phyloP scores from a whole-genome alignment of 2,329 filamentous ascomycete genomes.

The Apiospora koreana region DNA sequence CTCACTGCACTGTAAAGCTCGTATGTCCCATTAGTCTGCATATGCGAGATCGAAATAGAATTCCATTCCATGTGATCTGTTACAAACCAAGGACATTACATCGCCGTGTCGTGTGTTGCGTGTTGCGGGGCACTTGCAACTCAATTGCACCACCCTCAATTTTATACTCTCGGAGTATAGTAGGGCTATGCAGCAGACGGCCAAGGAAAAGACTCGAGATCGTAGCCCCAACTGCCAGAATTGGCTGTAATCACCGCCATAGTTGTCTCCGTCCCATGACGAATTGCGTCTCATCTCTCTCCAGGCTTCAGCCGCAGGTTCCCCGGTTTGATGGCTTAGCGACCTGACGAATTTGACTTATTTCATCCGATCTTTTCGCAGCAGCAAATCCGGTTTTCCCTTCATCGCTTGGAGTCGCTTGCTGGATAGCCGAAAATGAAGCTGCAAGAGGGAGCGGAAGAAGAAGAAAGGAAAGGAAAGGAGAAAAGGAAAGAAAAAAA shows the following conservation, averaged over 20 bases:
- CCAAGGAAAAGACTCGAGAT: background rate
- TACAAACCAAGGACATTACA: background rate
- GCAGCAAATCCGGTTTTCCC: background rate
- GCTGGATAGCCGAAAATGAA: background rate
- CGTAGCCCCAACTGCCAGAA: background rate
- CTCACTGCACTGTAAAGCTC: background rate
- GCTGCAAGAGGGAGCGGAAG: background rate
- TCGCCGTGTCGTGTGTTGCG: background rate
- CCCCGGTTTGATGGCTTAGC: background rate
- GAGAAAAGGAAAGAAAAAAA: too few relatives aligned
- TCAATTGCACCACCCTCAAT: background rate
- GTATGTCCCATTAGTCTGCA: background rate
- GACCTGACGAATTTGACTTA: background rate
- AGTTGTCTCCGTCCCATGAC: background rate
- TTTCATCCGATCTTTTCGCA: background rate
- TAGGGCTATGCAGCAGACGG: background rate
- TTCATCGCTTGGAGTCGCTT: background rate
- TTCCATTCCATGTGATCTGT: background rate
- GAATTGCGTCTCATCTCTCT: background rate
- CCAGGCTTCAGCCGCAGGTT: background rate
- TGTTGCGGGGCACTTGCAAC: background rate
- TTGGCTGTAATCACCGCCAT: background rate
- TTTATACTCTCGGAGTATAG: background rate
- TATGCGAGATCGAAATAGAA: conserved; percentile 4
- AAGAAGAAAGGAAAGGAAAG: background rate